A percentile compares a stretch with the other conserved stretches of the same genome.
These are phyloP conservation scores for Quercus alba DNA, from an alignment of 306 rosid genomes.

Conservation along the genomic window DNA sequence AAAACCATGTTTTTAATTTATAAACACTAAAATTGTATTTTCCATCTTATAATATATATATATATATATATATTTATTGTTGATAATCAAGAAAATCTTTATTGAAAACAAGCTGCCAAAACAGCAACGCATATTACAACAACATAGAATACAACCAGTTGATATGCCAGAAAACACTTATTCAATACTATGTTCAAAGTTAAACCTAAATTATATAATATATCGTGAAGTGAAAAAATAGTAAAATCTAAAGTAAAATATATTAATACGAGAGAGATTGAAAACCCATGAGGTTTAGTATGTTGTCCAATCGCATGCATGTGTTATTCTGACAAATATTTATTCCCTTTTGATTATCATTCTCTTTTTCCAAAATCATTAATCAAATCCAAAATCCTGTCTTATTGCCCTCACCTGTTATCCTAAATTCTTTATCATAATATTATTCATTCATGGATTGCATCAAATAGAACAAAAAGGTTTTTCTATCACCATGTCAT, in stretches of 20 bases:
- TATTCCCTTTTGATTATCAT: not conserved
- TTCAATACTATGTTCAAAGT: not conserved
- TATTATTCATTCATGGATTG: no score
- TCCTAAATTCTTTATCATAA: not conserved
- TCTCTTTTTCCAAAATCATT: not conserved
- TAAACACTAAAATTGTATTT: not conserved
- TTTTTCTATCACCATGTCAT: no score
- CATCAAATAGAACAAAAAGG: no score
- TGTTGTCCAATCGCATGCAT: not conserved
- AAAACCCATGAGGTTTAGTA: not conserved
- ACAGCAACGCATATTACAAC: no score
- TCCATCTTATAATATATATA: not conserved
- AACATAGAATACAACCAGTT: no score
- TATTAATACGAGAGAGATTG: not conserved
- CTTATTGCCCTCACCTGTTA: not conserved
- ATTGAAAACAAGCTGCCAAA: no score
- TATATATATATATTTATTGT: no score
- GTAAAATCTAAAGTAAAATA: not conserved
- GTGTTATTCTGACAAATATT: not conserved
- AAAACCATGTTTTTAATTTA: not conserved
- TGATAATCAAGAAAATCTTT: no score
- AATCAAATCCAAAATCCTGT: not conserved
- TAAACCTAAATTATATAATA: not conserved
- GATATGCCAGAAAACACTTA: no score
- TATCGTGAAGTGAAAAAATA: no score